Evolutionary conservation across 106 monocot genomes (phyloP).

Genomic region (Platanthera guangdongensis): DNA sequence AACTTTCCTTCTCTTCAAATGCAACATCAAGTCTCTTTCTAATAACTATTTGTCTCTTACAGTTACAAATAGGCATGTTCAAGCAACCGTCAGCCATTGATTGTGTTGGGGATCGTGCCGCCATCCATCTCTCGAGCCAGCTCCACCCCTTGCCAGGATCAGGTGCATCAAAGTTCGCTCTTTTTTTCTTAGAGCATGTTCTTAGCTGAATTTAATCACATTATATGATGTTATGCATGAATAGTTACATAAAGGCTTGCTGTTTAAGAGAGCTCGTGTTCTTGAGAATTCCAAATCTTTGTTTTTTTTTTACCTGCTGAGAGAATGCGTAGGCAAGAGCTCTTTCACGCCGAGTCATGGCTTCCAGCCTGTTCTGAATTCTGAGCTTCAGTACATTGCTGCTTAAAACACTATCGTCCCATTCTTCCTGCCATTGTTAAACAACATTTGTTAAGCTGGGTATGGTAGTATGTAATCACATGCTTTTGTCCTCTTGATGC

Average conservation of each 20-base stretch:
- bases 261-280: background rate
- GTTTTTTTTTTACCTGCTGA: slow-evolving; percentile 48
- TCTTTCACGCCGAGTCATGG: slow-evolving; percentile 65
- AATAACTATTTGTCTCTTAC: slow-evolving; percentile 18
- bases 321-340: slow-evolving; percentile 89
- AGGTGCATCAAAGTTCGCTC: slow-evolving; percentile 17
- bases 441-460: background rate
- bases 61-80: slow-evolving; percentile 11
- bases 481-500: no score
- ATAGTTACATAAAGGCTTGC: background rate
- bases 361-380: slow-evolving; percentile 74
- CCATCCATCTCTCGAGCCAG: slow-evolving; percentile 98
- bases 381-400: slow-evolving; percentile 46
- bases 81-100: slow-evolving; percentile 24
- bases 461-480: no score
- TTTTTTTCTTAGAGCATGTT: slow-evolving; percentile 52
- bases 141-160: slow-evolving; percentile 58
- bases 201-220: slow-evolving; percentile 34
- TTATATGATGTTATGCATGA: background rate
- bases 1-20: slow-evolving; percentile 63
- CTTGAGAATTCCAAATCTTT: background rate
- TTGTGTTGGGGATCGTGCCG: slow-evolving; percentile 45
- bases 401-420: slow-evolving; percentile 83
- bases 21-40: slow-evolving; percentile 44
- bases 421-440: slow-evolving; percentile 48